Evolutionary conservation across 192 early-diverging fungal species (phyloP).

Genomic region (Physocladia obscura): DNA sequence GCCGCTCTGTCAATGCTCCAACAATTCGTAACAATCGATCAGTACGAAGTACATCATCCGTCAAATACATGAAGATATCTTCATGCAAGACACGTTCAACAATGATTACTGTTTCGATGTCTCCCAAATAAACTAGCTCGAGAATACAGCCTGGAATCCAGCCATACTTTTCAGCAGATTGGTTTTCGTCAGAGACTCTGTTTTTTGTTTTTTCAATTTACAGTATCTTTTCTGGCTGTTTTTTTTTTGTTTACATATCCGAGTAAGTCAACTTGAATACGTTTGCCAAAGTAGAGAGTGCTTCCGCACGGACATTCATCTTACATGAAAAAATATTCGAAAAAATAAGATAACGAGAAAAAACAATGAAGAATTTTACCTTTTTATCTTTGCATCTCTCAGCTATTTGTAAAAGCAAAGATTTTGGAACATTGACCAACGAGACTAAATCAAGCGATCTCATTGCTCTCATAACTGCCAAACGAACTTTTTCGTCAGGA

Average conservation of each 20-base stretch:
- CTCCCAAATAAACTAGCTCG: constrained; percentile 82
- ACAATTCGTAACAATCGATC: constrained; percentile 73
- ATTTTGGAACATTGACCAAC: constrained; percentile 52
- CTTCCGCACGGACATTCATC: constrained; percentile 68
- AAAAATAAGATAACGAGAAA: neutral
- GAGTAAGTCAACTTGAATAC: constrained; percentile 74
- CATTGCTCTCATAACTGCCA: constrained; percentile 68
- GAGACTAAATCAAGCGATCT: constrained; percentile 59
- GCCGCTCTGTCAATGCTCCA: constrained; percentile 61
- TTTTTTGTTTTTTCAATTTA: neutral
- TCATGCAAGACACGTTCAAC: constrained; percentile 66
- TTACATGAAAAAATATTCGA: neutral
- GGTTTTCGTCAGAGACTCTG: constrained; percentile 45
- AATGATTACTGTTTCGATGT: constrained; percentile 62
- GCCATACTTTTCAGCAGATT: constrained; percentile 64
- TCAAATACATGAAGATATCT: constrained; percentile 61
- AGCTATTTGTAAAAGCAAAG: constrained; percentile 59
- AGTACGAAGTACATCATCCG: constrained; percentile 54
- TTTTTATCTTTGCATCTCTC: constrained; percentile 90
- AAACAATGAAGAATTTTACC: too few species aligned
- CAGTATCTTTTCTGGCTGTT: too few species aligned
- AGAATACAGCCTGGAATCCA: constrained; percentile 84
- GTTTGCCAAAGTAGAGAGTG: constrained; percentile 67
- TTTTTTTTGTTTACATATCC: constrained; percentile 62
- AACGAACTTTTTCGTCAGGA: constrained; percentile 90